Base-by-base conservation (phyloP, 108 stramenopile species). In the Epithemia pelagica region DNA sequence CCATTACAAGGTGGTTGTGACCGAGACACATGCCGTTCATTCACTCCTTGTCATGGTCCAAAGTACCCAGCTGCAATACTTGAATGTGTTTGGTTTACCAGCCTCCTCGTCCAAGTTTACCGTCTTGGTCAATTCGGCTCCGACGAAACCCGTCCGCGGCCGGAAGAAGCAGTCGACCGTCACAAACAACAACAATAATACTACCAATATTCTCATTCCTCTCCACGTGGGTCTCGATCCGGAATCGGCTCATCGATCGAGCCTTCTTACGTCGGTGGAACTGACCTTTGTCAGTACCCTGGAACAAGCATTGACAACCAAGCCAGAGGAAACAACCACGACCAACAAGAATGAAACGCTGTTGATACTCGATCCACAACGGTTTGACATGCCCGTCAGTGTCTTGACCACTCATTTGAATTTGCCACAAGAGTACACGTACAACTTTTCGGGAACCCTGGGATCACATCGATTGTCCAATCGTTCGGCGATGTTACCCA, bases 1-100 rank as follows among this genome's bases (percentile, higher is more conserved):
- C 3, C 64, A 65, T 28, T 65, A 65, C 64, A 65, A 57, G 64
- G 64, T 33, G 2, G 64, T 65, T 15, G 37, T 65, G 25, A 65
- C 64, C 21, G 46, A 46, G 7, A 65, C 64, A 3, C 64, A 65
- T 28, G 27, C 30, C 54, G 64, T 57, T 10, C 64, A 65, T 28
- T 65, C 64, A 3, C 3, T 65, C 10, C 3, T 65, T 28, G 7
- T 65, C 5, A n/a, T 65, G 7, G 8, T 65, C 10, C 64, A 65
- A 28, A 57, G 56, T 21, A 57, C 21, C 22, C 5, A 57, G 26
- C 56, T 57, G 56, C 56, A 57, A 27, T 57, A 57, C 56, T 57
- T 57, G 56, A 27, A 57, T 18, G 7, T 57, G 25, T 57, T n/a
- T 57, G 56, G 56, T 26, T n/a, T 57, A 21, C 56, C 56, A 5